A percentile compares a stretch with the other conserved stretches of the same genome.
Conservation (phyloP, 176 grass and related monocot species). For the Carex cristatella region DNA sequence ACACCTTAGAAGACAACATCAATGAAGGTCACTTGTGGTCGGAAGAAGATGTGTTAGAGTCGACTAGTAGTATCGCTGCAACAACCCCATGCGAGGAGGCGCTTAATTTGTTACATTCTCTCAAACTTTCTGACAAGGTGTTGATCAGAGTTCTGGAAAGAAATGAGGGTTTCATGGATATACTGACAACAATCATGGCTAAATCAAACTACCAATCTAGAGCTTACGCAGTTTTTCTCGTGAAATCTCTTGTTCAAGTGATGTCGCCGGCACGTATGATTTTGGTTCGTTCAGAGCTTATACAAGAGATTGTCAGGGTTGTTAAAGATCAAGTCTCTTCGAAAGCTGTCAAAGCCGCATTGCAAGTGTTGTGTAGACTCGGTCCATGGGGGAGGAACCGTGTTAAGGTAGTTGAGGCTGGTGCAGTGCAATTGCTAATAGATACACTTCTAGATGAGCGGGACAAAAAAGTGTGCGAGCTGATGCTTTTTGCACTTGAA, state of each 20-base stretch:
- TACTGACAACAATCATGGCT: constrained; percentile 39
- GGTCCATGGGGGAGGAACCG: constrained; percentile 50
- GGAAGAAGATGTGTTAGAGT: not conserved
- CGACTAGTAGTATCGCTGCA: not conserved
- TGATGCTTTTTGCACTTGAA: constrained; percentile 44
- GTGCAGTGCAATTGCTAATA: constrained; percentile 42
- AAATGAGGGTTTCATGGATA: constrained; percentile 24
- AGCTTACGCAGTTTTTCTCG: constrained; percentile 34
- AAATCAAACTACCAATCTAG: constrained; percentile 46
- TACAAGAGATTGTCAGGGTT: constrained; percentile 35
- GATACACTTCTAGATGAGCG: constrained; percentile 43
- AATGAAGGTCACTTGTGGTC: not conserved
- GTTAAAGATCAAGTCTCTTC: constrained; percentile 28
- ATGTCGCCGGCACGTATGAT: constrained; percentile 28
- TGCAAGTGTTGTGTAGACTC: constrained; percentile 46
- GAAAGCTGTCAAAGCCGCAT: constrained; percentile 48
- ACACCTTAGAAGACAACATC: not conserved
- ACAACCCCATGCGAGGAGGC: constrained; percentile 35
- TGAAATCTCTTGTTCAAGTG: constrained; percentile 39
- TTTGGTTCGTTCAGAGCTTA: constrained; percentile 28
- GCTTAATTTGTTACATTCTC: constrained; percentile 48
- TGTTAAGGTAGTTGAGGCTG: constrained; percentile 50
- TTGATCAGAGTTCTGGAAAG: constrained; percentile 24
- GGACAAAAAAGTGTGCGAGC: constrained; percentile 35
- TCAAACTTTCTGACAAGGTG: constrained; percentile 45